phyloP scores from a whole-genome alignment of 768 basidiomycete genomes.

The Pisolithus microcarpus region DNA sequence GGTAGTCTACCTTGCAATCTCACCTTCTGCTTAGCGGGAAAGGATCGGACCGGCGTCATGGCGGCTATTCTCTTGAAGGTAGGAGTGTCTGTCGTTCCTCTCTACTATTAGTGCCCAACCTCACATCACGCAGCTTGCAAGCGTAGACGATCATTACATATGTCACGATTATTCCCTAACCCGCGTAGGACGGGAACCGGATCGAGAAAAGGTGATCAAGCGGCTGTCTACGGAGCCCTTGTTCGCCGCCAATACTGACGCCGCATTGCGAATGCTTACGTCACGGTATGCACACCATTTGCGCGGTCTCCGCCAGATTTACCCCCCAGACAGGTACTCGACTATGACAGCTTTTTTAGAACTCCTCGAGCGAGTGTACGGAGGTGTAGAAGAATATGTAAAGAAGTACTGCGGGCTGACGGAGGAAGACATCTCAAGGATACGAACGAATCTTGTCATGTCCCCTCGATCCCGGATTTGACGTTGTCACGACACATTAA shows the following conservation, averaged over 20 bases:
- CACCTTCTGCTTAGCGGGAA: constrained; percentile 46
- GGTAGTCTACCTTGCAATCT: neutral
- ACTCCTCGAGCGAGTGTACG: constrained; percentile 56
- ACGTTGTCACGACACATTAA: neutral
- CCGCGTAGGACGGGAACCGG: constrained; percentile 72
- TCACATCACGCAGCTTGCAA: constrained; percentile 49
- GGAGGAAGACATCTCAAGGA: constrained; percentile 53
- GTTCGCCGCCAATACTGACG: constrained; percentile 66
- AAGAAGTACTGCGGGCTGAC: constrained; percentile 49
- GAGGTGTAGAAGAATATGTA: constrained; percentile 59
- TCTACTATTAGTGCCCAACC: neutral
- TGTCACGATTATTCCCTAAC: constrained; percentile 74
- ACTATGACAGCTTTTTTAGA: constrained; percentile 71
- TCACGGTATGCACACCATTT: constrained; percentile 47
- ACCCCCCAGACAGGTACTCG: constrained; percentile 42
- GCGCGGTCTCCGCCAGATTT: neutral
- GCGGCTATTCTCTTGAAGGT: constrained; percentile 71
- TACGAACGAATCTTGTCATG: constrained; percentile 52
- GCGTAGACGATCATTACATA: constrained; percentile 57
- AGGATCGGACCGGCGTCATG: constrained; percentile 73
- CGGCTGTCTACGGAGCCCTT: constrained; percentile 64
- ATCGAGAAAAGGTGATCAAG: constrained; percentile 60
- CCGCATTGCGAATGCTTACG: constrained; percentile 77
- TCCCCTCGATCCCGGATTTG: constrained; percentile 25
- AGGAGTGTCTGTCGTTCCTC: neutral